Conservation (phyloP, 352 stramenopile genomes). For the Aphanomyces astaci region DNA sequence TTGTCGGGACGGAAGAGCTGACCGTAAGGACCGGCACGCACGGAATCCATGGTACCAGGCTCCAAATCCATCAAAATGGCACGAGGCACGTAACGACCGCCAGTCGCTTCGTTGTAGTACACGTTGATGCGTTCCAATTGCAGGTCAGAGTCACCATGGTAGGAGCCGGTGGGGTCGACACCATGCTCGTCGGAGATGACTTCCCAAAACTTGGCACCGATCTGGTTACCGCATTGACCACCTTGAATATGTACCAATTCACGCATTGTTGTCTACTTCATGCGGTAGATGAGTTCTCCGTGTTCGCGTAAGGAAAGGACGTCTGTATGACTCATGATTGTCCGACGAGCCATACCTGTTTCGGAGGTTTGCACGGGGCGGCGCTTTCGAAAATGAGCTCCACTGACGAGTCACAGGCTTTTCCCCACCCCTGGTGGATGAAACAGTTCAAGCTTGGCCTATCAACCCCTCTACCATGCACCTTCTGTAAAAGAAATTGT, state of each 20-base stretch:
- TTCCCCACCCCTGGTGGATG: conserved; percentile 10
- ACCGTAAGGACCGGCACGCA: conserved; percentile 92
- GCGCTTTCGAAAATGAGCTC: conserved; percentile 24
- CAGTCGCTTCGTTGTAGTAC: conserved; percentile 99
- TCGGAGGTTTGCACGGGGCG: conserved; percentile 13
- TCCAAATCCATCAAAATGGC: conserved; percentile 99
- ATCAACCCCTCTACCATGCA: conserved; percentile 5
- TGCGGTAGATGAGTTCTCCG: not conserved
- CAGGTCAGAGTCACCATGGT: conserved; percentile 94
- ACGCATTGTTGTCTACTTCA: conserved; percentile 60
- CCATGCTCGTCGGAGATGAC: conserved; percentile 96
- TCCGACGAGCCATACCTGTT: conserved; percentile 13
- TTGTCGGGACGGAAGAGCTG: conserved; percentile 98
- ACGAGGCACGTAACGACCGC: conserved; percentile 95
- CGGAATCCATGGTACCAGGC: conserved; percentile 98
- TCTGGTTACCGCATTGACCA: conserved; percentile 98
- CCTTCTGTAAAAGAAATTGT: conserved; percentile 8
- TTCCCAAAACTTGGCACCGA: conserved; percentile 98
- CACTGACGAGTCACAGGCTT: conserved; percentile 17
- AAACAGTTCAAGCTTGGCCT: not conserved
- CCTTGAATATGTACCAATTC: conserved; percentile 98
- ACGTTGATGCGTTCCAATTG: conserved; percentile 98
- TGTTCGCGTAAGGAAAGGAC: not conserved
- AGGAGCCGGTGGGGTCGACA: conserved; percentile 87
- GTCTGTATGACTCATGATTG: not conserved